phyloP scores from a whole-genome alignment of 352 stramenopile species.

The Phytophthora cactorum region DNA sequence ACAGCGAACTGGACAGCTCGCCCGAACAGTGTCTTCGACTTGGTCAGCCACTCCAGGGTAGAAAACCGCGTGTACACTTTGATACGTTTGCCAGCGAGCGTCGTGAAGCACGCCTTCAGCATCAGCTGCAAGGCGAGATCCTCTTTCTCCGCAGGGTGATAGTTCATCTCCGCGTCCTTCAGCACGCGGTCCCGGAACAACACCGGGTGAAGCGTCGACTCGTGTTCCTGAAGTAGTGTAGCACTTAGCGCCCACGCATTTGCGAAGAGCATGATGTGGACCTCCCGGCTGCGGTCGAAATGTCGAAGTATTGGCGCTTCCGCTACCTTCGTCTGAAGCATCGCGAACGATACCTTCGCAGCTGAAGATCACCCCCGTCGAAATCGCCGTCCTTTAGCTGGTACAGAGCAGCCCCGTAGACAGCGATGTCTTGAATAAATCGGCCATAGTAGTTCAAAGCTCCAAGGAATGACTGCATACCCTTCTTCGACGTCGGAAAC shows the following conservation, averaged over 20 bases:
- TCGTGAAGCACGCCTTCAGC: constrained; percentile 9
- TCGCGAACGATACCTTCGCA: no score
- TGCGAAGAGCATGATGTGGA: constrained; percentile 23
- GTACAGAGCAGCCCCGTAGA: constrained; percentile 4
- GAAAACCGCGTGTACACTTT: constrained; percentile 29
- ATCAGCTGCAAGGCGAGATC: constrained; percentile 15
- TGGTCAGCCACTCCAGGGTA: constrained; percentile 27
- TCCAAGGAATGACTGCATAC: not conserved
- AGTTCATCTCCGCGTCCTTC: constrained; percentile 17
- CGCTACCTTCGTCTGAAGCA: no score
- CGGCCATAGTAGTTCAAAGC: not conserved
- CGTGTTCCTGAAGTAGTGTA: constrained; percentile 13
- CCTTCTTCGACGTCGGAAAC: not conserved
- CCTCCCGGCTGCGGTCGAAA: constrained; percentile 5
- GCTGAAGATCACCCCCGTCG: no score
- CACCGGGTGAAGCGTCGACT: constrained; percentile 16
- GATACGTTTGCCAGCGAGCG: not conserved
- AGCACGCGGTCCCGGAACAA: constrained; percentile 10
- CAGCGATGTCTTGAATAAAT: not conserved
- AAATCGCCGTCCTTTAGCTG: constrained; percentile 19
- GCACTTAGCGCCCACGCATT: constrained; percentile 31
- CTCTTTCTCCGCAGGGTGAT: constrained; percentile 24
- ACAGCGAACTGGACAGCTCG: constrained; percentile 16
- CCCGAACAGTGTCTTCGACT: constrained; percentile 19
- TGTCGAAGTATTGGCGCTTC: not conserved